Base-by-base conservation (phyloP, 768 basidiomycete genomes). In the Zangia roseola region DNA sequence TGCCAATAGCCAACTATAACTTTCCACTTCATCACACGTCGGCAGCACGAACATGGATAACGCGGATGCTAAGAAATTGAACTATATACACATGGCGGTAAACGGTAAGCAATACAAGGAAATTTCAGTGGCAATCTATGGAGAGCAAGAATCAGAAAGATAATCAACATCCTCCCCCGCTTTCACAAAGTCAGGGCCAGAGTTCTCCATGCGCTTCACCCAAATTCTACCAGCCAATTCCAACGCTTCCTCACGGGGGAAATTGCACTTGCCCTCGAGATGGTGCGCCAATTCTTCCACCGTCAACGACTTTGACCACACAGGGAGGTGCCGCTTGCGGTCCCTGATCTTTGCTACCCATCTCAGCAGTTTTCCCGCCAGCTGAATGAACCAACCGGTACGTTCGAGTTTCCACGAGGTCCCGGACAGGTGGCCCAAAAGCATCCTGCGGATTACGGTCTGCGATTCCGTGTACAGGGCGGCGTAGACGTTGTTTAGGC, bases 401-500 rank as follows among this genome's bases (percentile, higher is more conserved):
- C 23, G 51, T 26, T 58, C 63, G 1, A 51, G 49, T 17, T 54
- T 44, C 62, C 64, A 66, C 8, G 63, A 63, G 2, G 19, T 4
- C 37, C 20, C 7, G 24, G 58, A 52, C 39, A 57, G 43, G 28
- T 65, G 55, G 10, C 38, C 23, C 25, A 56, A 47, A 10, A 62
- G 58, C 59, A 61, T 52, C 2, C 5, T 21, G 30, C 23, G 63
- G 26, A 71, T 53, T 26, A 56, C 60, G 37, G 9, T 24, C 45
- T 52, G 69, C 21, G 73, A 75, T 35, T 59, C 50, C 8, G 60
- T 47, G 40, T 73, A 74, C 40, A 68, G 63, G 1, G 38, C 30
- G 8, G 55, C 53, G 23, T 69, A 62, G 19, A 49, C 56, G 37
- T 52, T 31, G 0, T 58, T 41, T 19, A 50, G 40, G 6, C 71